These are phyloP conservation scores for Delitschia confertaspora DNA, from an alignment of 495 filamentous ascomycete genomes.

Conservation along the genomic window DNA sequence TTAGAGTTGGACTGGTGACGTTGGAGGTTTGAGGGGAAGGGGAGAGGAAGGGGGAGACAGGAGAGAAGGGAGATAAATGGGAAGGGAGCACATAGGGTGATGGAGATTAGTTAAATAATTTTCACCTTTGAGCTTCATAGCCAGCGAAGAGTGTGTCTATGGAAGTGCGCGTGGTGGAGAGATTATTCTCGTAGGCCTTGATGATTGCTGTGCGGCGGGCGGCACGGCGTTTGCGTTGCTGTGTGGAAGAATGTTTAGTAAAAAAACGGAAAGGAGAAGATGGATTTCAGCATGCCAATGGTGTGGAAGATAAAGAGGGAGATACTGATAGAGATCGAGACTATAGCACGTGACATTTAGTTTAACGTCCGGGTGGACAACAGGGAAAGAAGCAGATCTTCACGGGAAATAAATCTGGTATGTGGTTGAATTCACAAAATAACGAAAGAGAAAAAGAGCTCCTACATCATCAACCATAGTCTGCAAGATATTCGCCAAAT, in stretches of 20 bases:
- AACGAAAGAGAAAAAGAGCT: too few relatives aligned
- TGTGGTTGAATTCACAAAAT: too few relatives aligned
- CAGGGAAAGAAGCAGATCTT: too few relatives aligned
- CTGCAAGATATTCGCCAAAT: background rate
- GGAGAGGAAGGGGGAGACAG: background rate
- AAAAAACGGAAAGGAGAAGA: background rate
- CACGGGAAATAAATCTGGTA: too few relatives aligned
- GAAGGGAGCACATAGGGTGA: background rate
- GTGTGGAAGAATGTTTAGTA: background rate
- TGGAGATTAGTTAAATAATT: background rate
- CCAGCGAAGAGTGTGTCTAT: constrained; percentile 12
- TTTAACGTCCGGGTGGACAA: too few relatives aligned
- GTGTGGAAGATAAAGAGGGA: background rate
- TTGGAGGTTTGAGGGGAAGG: background rate
- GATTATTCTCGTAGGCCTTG: constrained; percentile 1
- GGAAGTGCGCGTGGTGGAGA: background rate
- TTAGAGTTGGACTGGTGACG: background rate
- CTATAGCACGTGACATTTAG: background rate
- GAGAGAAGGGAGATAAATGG: background rate
- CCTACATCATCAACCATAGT: too few relatives aligned
- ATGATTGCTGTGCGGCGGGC: background rate
- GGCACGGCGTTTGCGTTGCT: constrained; percentile 12
- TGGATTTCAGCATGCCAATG: constrained; percentile 1
- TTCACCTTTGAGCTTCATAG: constrained; percentile 12
- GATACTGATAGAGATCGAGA: background rate